Evolutionary conservation across 805 yeast species (phyloP).

Genomic region (Saccharomycopsis javanensis): DNA sequence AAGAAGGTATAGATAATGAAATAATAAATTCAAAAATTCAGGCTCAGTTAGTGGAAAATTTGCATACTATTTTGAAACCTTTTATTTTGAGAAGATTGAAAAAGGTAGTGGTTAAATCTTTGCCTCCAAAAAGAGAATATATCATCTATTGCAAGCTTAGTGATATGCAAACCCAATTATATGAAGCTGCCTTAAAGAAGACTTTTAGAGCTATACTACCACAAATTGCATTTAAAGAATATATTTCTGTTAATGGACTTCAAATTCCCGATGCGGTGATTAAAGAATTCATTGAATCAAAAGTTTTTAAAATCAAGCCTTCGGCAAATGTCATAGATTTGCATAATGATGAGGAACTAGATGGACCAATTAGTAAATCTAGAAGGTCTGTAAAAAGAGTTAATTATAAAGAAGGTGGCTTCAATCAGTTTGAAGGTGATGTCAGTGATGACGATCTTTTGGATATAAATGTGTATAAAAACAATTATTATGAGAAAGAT

Average conservation of each 20-base stretch:
- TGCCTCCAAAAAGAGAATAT: constrained; percentile 89
- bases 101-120: constrained; percentile 47
- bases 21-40: constrained; percentile 39
- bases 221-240: constrained; percentile 42
- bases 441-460: neutral
- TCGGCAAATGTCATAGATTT: constrained; percentile 7
- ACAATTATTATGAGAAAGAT: neutral
- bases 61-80: constrained; percentile 85
- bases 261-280: constrained; percentile 10
- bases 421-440: constrained; percentile 5
- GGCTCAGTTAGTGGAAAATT: constrained; percentile 54
- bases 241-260: constrained; percentile 27
- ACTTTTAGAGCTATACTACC: constrained; percentile 36
- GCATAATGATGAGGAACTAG: constrained; percentile 2
- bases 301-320: constrained; percentile 3
- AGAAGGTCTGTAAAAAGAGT: constrained; percentile 3
- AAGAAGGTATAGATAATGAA: constrained; percentile 20
- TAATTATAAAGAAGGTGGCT: constrained; percentile 10
- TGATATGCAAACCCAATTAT: constrained; percentile 51
- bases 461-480: neutral
- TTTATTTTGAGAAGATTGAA: constrained; percentile 78
- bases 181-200: constrained; percentile 39
- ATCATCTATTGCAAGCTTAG: constrained; percentile 66
- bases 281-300: constrained; percentile 21
- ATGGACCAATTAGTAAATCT: neutral